Evolutionary conservation across 345 rosid species (phyloP), one percentile per base, ranked within the genome.

Genomic region (Mallotus nudiflorus): DNA sequence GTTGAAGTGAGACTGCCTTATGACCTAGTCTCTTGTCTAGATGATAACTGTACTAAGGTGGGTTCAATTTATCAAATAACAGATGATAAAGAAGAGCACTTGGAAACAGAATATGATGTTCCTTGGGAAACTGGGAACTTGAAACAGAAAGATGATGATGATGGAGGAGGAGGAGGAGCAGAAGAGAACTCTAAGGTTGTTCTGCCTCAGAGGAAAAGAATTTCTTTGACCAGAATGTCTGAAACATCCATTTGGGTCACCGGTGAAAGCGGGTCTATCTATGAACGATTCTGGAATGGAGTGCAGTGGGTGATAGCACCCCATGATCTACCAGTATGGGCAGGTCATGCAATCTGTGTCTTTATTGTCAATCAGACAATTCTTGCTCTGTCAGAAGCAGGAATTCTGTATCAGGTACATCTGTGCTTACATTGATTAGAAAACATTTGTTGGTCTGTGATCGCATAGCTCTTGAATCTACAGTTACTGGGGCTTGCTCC

Each of bases 251-350:
- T 87, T 24, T 89, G 94, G 94, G 76, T 89, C 45, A 87, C 91
- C 13, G 88, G 91, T 37, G 82, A 82, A 69, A 87, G 94, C 67
- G 88, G 94, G 45, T 78, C 85, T 4, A 82, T 85, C 70, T 84
- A 86, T 53, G 91, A 89, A 82, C 82, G 91, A 80, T 89, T 82
- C 71, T 89, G 91, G 91, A 89, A 89, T 81, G 88, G 91, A 64
- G 87, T 87, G 15, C 89, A 82, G 73, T 87, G 91, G 95, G 91
- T 84, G 59, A 69, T 84, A 56, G 91, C 88, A 10, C 95, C 88
- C 9, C 94, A 84, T 70, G 87, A 87, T 63, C 81, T 87, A 31
- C 85, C 87, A 5, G 0, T 71, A 27, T 66, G 79, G 19, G 82
- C 86, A 19, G 94, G 87, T 28, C 74, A 56, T 14, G 89, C 88